A percentile compares a stretch with the other conserved stretches of the same genome.
Evolutionary conservation across 2,329 filamentous ascomycete species (phyloP).

Genomic region (Periconia sp.): DNA sequence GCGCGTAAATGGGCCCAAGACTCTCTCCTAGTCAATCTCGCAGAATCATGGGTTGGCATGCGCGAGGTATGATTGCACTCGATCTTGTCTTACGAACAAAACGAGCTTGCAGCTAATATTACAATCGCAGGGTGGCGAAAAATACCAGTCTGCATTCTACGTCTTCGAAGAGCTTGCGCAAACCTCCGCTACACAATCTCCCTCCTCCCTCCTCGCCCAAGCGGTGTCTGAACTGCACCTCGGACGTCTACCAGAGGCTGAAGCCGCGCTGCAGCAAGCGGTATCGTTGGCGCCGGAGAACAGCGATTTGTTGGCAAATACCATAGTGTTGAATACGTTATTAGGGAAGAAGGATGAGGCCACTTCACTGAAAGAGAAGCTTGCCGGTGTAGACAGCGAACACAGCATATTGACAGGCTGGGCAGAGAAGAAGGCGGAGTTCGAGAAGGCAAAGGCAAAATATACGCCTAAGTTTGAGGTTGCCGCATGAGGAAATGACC

Average conservation of each 20-base stretch:
- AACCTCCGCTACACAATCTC: conserved; percentile 78
- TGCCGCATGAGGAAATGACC: conserved; percentile 21
- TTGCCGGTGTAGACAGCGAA: conserved; percentile 65
- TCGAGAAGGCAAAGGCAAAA: conserved; percentile 85
- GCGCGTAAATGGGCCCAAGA: conserved; percentile 96
- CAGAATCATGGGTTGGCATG: conserved; percentile 93
- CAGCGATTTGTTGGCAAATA: conserved; percentile 79
- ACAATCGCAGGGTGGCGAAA: conserved; percentile 78
- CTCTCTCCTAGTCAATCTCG: conserved; percentile 88
- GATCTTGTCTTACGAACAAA: neutral
- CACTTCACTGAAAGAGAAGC: conserved; percentile 59
- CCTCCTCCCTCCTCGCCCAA: conserved; percentile 80
- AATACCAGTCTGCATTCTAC: conserved; percentile 96
- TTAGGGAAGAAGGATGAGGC: conserved; percentile 69
- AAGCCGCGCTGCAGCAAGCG: conserved; percentile 83
- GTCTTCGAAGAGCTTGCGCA: conserved; percentile 96
- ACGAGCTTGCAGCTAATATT: conserved; percentile 31
- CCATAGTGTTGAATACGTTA: conserved; percentile 78
- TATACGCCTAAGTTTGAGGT: conserved; percentile 81
- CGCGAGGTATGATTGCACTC: conserved; percentile 69
- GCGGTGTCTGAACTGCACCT: conserved; percentile 91
- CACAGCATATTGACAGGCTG: conserved; percentile 78
- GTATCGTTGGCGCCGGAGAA: conserved; percentile 74
- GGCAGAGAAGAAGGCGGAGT: conserved; percentile 83
- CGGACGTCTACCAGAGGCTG: conserved; percentile 85